Evolutionary conservation across 176 grass and related monocot genomes (phyloP).

Genomic region (Rhynchospora tenuis): DNA sequence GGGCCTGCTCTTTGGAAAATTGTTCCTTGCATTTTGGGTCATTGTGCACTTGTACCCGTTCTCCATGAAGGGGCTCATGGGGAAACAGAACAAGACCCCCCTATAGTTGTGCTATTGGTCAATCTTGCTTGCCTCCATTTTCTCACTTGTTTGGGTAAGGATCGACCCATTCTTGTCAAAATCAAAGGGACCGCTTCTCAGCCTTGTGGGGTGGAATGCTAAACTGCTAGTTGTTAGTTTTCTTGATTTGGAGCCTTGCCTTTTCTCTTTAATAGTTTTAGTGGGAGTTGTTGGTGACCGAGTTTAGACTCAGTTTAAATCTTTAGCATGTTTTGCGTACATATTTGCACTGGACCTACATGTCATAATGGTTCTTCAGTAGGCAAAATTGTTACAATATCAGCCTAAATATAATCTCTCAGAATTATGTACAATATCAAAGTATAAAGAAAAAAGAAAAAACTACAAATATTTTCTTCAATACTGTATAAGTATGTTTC

Average conservation of each 20-base stretch:
- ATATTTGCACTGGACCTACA: neutral
- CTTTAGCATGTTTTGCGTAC: neutral
- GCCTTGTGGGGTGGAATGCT: conserved; percentile 87
- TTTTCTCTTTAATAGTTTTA: conserved; percentile 8
- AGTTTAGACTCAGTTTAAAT: neutral
- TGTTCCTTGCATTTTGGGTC: conserved; percentile 98
- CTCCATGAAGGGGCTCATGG: conserved; percentile 96
- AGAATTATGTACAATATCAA: conserved; percentile 6
- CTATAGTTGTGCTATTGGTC: conserved; percentile 94
- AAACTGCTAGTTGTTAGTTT: neutral
- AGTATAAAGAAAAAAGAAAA: neutral
- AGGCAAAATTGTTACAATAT: neutral
- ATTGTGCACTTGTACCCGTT: conserved; percentile 91
- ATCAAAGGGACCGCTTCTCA: conserved; percentile 59
- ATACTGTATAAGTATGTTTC: neutral
- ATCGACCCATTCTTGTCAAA: conserved; percentile 94
- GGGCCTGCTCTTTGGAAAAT: conserved; percentile 90
- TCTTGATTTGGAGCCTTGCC: neutral
- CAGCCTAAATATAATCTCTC: neutral
- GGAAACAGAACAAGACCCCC: conserved; percentile 82
- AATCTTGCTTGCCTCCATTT: conserved; percentile 86
- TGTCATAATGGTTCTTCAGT: neutral
- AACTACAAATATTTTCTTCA: neutral
- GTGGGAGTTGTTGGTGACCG: neutral
- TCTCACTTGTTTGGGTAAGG: conserved; percentile 92